phyloP scores from a whole-genome alignment of 2,329 filamentous ascomycete species.

The Cladophialophora carrionii region DNA sequence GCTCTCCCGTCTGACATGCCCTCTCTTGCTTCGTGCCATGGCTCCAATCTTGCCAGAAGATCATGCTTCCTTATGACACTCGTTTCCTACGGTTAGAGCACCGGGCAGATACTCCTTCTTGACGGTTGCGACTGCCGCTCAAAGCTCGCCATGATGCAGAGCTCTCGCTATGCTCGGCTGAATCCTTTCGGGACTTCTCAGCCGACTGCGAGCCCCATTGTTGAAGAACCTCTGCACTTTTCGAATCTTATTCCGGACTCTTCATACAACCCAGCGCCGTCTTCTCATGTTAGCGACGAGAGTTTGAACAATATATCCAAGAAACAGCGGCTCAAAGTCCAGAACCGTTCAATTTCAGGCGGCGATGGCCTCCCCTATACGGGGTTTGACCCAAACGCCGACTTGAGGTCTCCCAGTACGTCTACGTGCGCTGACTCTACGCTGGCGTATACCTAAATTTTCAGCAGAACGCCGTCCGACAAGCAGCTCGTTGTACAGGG shows the following conservation, averaged over 20 bases:
- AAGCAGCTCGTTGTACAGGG: slow-evolving; percentile 24
- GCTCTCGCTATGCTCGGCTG: slow-evolving; percentile 21
- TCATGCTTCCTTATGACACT: not conserved
- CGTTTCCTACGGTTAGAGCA: not conserved
- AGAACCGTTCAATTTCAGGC: not conserved
- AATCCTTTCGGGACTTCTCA: slow-evolving; percentile 17
- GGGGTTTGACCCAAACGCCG: slow-evolving; percentile 11
- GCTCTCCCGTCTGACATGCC: not conserved
- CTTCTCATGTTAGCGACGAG: slow-evolving; percentile 8
- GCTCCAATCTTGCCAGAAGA: not conserved
- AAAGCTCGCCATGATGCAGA: slow-evolving; percentile 12
- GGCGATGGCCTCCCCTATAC: slow-evolving; percentile 10
- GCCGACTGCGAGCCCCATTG: slow-evolving; percentile 5
- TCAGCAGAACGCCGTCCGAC: slow-evolving; percentile 17
- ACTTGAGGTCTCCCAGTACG: slow-evolving; percentile 14
- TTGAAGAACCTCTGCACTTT: slow-evolving; percentile 22
- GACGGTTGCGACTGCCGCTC: not conserved
- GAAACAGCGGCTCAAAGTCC: slow-evolving; percentile 1
- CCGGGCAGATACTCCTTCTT: not conserved
- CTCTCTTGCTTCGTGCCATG: not conserved
- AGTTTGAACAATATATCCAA: not conserved
- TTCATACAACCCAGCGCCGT: slow-evolving; percentile 1
- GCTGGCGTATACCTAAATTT: slow-evolving; percentile 1
- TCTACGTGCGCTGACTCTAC: not conserved
- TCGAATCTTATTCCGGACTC: slow-evolving; percentile 16